Percentiles rank a stretch among this genome's conserved stretches.
phyloP scores from a whole-genome alignment of 2,329 filamentous ascomycete genomes.

The Aspergillus felis region DNA sequence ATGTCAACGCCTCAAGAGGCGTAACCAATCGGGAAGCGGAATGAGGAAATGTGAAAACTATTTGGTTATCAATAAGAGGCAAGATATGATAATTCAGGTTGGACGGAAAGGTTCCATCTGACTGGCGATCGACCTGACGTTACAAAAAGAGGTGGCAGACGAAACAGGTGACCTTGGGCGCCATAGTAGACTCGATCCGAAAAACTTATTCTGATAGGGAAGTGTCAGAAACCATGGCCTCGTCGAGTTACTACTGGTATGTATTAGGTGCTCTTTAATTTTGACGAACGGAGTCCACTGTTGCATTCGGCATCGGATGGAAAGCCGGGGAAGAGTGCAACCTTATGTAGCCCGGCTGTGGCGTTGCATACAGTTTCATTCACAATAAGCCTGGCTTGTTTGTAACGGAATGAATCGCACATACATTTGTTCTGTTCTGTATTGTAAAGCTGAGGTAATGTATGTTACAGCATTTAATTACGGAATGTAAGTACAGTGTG shows the following conservation, averaged over 20 bases:
- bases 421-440: not conserved
- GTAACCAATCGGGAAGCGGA: not conserved
- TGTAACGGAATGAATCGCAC: not conserved
- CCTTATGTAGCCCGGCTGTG: slow-evolving; percentile 9
- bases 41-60: not conserved
- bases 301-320: slow-evolving; percentile 27
- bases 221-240: too few relatives aligned
- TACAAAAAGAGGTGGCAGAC: slow-evolving; percentile 19
- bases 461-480: not conserved
- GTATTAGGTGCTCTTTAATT: not conserved
- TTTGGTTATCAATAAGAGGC: not conserved
- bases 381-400: not conserved
- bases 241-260: not conserved
- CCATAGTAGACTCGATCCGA: not conserved
- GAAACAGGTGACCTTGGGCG: not conserved
- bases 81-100: not conserved
- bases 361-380: slow-evolving; percentile 11
- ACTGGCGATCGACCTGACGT: slow-evolving; percentile 11
- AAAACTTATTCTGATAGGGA: not conserved
- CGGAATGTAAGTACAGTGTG: too few relatives aligned
- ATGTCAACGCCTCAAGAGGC: not conserved
- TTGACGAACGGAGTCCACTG: slow-evolving; percentile 6
- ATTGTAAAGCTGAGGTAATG: not conserved
- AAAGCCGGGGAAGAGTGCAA: slow-evolving; percentile 22
- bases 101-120: slow-evolving; percentile 4